Evolutionary conservation across 1,139 yeast species (phyloP), one percentile per base, ranked within the genome.

Genomic region (Geotrichum siamense): DNA sequence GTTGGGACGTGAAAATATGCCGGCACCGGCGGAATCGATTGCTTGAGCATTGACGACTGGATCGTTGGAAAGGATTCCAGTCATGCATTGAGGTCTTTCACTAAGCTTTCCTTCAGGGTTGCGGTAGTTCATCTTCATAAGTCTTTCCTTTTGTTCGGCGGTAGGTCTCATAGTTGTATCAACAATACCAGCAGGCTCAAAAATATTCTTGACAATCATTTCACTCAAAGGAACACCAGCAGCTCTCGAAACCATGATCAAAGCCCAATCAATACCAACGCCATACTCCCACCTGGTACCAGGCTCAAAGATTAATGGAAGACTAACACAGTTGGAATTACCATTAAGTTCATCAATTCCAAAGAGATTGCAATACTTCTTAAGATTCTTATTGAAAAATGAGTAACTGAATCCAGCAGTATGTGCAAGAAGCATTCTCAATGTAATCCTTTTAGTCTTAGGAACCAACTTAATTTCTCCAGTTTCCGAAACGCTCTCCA

Each of bases 251-350:
- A 76, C 59, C 1, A 74, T 63, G 27, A 66, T 58, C 1, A 81
- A 79, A 3, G 73, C 69, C 77, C 79, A 73, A 53, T 76, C 82
- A 29, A 68, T 61, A 42, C 69, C 66, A 41, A 68, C 67, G 15
- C 82, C 81, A 55, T 76, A 76, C 42, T 58, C 56, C 72, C 76
- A 76, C 8, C 59, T 53, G 0, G 73, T 58, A 1, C 81, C 81
- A 1, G 82, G 82, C 53, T 76, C 79, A 46, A 64, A 67, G 2
- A 68, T 47, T 41, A 76, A 62, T 0, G 80, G 80, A 45, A 25
- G 39, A 38, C 15, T 43, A 38, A 55, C 21, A 19, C 43, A 55
- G 48, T 62, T 48, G 3, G 34, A 23, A 23, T 40, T 43, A 2
- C 47, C 51, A 3, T 30, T 20, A 21, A 53, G 42, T 25, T 51